Conservation (phyloP, 164 flowering plant species). For the Vitis rotundifolia region DNA sequence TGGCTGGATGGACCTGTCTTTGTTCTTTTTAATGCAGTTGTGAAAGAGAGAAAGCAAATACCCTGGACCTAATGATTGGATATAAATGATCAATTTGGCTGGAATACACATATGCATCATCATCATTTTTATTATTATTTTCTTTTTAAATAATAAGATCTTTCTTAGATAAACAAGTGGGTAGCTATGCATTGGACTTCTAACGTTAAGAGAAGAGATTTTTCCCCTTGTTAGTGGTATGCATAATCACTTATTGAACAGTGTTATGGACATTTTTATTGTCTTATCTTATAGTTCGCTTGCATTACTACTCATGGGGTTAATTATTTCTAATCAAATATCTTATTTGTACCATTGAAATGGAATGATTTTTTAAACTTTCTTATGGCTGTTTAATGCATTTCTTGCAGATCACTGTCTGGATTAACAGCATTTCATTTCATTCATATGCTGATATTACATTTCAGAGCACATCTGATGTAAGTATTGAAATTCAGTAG, state of each 20-base stretch:
- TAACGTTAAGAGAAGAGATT: too few species aligned
- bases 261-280: neutral
- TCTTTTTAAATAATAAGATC: too few species aligned
- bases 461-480: slow-evolving; percentile 70
- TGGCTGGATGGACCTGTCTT: too few species aligned
- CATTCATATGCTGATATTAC: slow-evolving; percentile 75
- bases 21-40: too few species aligned
- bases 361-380: neutral
- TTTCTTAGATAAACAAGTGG: too few species aligned
- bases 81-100: too few species aligned
- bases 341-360: neutral
- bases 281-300: neutral
- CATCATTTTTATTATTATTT: too few species aligned
- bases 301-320: neutral
- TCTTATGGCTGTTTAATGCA: neutral
- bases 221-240: neutral
- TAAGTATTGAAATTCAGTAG: slow-evolving; percentile 38
- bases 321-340: neutral
- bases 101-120: too few species aligned
- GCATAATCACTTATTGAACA: neutral
- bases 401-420: slow-evolving; percentile 68
- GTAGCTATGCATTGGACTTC: too few species aligned
- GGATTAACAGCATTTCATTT: slow-evolving; percentile 79
- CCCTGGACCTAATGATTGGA: too few species aligned
- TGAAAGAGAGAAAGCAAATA: too few species aligned